These are phyloP conservation scores for Thelonectria rubi DNA, from an alignment of 2,329 filamentous ascomycete genomes.

Conservation along the genomic window DNA sequence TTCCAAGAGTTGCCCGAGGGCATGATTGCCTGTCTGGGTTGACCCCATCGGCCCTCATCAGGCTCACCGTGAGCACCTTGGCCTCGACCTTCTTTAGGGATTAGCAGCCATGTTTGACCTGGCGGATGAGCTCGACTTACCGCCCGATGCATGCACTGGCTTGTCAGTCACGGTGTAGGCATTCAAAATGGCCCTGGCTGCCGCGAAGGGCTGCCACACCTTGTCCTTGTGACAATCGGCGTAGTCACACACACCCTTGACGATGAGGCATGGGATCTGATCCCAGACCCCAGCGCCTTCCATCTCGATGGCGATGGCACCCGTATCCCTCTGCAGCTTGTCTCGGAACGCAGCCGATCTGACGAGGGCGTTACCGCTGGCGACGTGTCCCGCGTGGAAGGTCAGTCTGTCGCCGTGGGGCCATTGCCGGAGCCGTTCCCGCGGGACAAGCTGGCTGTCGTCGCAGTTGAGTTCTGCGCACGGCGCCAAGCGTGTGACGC, in stretches of 20 bases:
- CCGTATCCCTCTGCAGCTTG: background rate
- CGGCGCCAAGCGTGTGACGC: background rate
- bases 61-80: too few relatives aligned
- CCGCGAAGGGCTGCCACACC: background rate
- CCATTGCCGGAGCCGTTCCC: background rate
- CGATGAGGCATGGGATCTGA: background rate
- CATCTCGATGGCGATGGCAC: background rate
- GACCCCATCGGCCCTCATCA: too few relatives aligned
- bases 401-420: too few relatives aligned
- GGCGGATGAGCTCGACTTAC: background rate
- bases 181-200: background rate
- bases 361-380: background rate
- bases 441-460: background rate
- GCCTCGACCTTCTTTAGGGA: background rate
- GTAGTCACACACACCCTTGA: background rate
- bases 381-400: background rate
- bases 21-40: too few relatives aligned
- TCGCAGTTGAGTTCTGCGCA: background rate
- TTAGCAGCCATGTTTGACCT: background rate
- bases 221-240: slow-evolving; percentile 1
- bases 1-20: too few relatives aligned
- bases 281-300: background rate
- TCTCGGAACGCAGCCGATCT: background rate
- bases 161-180: background rate
- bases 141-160: too few relatives aligned